phyloP scores from a whole-genome alignment of 345 rosid species.

The Geranium brycei region DNA sequence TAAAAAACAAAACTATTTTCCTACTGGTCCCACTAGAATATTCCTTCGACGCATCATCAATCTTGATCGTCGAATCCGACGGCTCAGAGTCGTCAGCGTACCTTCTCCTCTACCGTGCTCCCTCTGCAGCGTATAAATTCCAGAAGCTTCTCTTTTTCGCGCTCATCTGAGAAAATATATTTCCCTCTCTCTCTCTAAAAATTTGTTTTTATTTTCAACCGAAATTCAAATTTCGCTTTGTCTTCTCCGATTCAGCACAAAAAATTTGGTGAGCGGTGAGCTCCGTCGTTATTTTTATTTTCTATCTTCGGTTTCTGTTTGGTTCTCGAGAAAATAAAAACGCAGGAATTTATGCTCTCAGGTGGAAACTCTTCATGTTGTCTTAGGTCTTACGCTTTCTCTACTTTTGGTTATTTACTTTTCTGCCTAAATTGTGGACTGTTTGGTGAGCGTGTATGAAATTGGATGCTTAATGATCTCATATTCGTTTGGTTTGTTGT shows the following conservation, averaged over 20 bases:
- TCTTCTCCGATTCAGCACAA: neutral
- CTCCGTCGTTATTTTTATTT: neutral
- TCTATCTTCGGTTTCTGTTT: neutral
- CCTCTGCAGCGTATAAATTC: neutral
- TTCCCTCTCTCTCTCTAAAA: neutral
- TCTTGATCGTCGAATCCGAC: neutral
- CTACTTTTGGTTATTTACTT: neutral
- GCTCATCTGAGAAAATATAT: too few relatives aligned
- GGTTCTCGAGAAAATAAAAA: neutral
- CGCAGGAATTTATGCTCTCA: neutral
- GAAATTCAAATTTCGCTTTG: neutral
- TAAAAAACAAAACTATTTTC: too few relatives aligned
- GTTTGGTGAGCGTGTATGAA: neutral
- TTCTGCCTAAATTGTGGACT: neutral
- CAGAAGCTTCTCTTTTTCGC: too few relatives aligned
- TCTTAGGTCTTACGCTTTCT: slow-evolving; percentile 5
- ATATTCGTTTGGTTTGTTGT: neutral
- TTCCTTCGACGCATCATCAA: neutral
- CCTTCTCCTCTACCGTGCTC: neutral
- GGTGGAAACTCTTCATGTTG: neutral
- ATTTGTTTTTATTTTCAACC: neutral
- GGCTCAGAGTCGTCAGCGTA: neutral
- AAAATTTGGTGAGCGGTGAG: neutral
- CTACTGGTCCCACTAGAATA: neutral
- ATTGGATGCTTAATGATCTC: slow-evolving; percentile 1